Conservation (phyloP, 352 stramenopile species). For the Globisporangium spinosum region DNA sequence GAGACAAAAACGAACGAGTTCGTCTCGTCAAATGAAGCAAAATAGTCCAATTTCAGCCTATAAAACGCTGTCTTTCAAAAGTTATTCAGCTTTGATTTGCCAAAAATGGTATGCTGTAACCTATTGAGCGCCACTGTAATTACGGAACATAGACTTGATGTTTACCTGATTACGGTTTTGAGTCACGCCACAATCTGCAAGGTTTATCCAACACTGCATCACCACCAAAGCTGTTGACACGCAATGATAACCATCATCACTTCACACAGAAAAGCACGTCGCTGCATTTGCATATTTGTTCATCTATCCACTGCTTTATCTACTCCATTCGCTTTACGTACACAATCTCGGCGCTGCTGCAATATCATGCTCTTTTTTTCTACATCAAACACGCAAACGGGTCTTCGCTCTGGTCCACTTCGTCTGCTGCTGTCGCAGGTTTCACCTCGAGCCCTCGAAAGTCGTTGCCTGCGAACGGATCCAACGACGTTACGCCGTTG, state of each 20-base stretch:
- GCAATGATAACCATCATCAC: background rate
- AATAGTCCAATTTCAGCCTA: too few relatives aligned
- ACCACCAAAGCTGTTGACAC: background rate
- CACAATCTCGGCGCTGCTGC: background rate
- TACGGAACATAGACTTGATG: background rate
- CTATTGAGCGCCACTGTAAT: too few relatives aligned
- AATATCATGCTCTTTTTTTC: background rate
- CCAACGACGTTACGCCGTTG: slow-evolving; percentile 21
- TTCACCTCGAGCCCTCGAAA: slow-evolving; percentile 51
- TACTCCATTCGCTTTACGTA: background rate
- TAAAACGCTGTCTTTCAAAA: too few relatives aligned
- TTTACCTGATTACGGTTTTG: background rate
- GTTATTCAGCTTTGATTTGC: too few relatives aligned
- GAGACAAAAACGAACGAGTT: too few relatives aligned
- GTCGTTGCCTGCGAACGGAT: slow-evolving; percentile 67
- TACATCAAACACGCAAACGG: slow-evolving; percentile 65
- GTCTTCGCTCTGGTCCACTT: slow-evolving; percentile 45
- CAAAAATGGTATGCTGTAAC: too few relatives aligned
- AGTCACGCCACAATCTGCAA: background rate
- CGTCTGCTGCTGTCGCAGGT: slow-evolving; percentile 11
- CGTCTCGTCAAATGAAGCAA: too few relatives aligned
- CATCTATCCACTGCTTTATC: background rate
- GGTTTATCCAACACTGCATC: too few relatives aligned
- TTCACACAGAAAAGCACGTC: background rate
- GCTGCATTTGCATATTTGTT: background rate